Evolutionary conservation across 2,329 filamentous ascomycete species (phyloP).

Genomic region (Hypoxylon sp.): DNA sequence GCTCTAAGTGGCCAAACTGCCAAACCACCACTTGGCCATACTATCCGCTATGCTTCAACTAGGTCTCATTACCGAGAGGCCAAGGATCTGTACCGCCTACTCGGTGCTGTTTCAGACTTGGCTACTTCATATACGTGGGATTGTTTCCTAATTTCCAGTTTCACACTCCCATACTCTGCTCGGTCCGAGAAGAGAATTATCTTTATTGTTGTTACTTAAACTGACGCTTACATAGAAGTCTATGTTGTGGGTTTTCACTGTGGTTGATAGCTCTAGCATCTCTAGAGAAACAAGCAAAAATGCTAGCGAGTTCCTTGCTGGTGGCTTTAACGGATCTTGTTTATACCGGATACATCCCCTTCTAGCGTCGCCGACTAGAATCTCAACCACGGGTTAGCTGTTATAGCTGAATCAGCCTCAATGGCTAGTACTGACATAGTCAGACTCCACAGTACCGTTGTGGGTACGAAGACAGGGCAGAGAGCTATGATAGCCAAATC

Average conservation of each 20-base stretch:
- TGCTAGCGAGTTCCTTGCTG: neutral
- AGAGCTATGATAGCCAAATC: conserved; percentile 31
- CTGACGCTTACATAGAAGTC: conserved; percentile 16
- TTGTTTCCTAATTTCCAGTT: neutral
- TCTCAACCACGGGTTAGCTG: conserved; percentile 16
- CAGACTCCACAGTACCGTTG: conserved; percentile 21
- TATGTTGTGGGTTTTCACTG: neutral
- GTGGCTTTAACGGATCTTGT: neutral
- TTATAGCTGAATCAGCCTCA: conserved; percentile 37
- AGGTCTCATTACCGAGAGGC: conserved; percentile 32
- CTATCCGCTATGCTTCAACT: conserved; percentile 32
- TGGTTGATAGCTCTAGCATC: neutral
- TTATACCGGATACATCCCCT: neutral
- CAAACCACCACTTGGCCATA: conserved; percentile 10
- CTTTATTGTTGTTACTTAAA: conserved; percentile 1
- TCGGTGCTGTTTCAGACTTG: conserved; percentile 12
- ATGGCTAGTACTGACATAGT: conserved; percentile 25
- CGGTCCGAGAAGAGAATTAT: conserved; percentile 1
- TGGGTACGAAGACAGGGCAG: conserved; percentile 38
- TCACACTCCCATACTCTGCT: neutral
- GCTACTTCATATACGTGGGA: neutral
- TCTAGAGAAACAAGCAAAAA: neutral
- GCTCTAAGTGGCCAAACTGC: conserved; percentile 18
- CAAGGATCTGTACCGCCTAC: conserved; percentile 12
- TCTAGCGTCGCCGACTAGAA: conserved; percentile 10